A percentile compares a stretch with the other conserved stretches of the same genome.
Evolutionary conservation across 2,329 filamentous ascomycete species (phyloP).

Genomic region (Calonectria pteridis): DNA sequence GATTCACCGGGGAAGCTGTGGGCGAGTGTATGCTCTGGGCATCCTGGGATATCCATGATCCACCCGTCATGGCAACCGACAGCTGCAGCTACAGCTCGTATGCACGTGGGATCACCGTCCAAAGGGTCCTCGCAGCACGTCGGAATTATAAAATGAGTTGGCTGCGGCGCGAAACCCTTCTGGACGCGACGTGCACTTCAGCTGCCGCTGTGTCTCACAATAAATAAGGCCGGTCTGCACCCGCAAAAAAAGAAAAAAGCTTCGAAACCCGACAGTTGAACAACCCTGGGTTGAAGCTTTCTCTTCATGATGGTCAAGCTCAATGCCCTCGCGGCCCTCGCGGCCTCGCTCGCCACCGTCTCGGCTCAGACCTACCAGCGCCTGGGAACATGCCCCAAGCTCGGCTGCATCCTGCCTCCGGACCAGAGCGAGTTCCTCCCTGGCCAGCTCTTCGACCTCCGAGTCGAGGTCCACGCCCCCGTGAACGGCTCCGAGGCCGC

Average conservation of each 20-base stretch:
- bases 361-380: slow-evolving; percentile 71
- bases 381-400: slow-evolving; percentile 68
- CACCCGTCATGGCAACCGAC: slow-evolving; percentile 14
- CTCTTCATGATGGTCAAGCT: slow-evolving; percentile 53
- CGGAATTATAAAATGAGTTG: slow-evolving; percentile 40
- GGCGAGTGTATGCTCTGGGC: neutral
- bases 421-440: slow-evolving; percentile 84
- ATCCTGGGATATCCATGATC: slow-evolving; percentile 29
- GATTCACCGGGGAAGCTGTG: slow-evolving; percentile 27
- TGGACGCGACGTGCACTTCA: slow-evolving; percentile 23
- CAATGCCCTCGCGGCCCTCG: slow-evolving; percentile 50
- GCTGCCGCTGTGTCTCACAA: slow-evolving; percentile 32
- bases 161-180: slow-evolving; percentile 25
- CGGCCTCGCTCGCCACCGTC: slow-evolving; percentile 53
- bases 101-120: slow-evolving; percentile 24
- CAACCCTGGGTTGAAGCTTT: slow-evolving; percentile 24
- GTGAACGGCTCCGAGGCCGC: slow-evolving; percentile 86
- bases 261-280: neutral
- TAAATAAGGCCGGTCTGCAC: slow-evolving; percentile 15
- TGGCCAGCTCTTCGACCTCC: slow-evolving; percentile 86
- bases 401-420: slow-evolving; percentile 71
- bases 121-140: neutral
- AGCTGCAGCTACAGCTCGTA: slow-evolving; percentile 10
- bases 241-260: slow-evolving; percentile 4
- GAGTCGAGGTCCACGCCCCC: slow-evolving; percentile 84